Evolutionary conservation across 1,284 basidiomycete genomes (phyloP).

Genomic region (Rhizoctonia solani): DNA sequence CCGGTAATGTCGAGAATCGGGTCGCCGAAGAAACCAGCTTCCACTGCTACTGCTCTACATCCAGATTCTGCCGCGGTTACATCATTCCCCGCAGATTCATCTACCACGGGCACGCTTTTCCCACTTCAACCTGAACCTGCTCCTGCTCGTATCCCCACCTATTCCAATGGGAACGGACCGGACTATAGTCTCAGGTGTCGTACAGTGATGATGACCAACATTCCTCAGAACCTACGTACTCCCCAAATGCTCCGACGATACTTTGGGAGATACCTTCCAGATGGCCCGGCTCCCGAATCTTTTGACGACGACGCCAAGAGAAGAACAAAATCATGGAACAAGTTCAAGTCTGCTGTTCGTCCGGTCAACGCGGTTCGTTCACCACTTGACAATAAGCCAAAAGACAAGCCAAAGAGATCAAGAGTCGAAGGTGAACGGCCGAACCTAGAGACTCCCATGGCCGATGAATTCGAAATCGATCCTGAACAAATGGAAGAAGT

Average conservation of each 20-base stretch:
- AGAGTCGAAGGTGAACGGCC: constrained; percentile 36
- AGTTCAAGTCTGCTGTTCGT: constrained; percentile 9
- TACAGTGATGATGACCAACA: constrained; percentile 85
- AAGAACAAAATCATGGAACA: constrained; percentile 4
- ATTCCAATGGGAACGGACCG: constrained; percentile 38
- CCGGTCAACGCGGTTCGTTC: neutral
- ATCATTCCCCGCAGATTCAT: constrained; percentile 1
- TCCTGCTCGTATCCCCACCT: constrained; percentile 2
- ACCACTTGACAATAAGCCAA: constrained; percentile 37
- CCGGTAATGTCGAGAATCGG: constrained; percentile 8
- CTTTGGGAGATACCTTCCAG: constrained; percentile 53
- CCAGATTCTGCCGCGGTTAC: neutral
- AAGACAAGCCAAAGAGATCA: constrained; percentile 18
- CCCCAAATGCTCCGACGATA: constrained; percentile 74
- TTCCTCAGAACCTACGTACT: constrained; percentile 70
- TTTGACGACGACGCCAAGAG: neutral
- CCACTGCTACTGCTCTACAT: neutral
- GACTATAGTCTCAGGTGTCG: constrained; percentile 53
- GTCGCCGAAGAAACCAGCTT: neutral
- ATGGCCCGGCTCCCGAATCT: neutral
- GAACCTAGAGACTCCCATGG: neutral
- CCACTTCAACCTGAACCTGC: constrained; percentile 22
- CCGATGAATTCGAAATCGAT: constrained; percentile 18
- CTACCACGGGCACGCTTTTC: constrained; percentile 1
- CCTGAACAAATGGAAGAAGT: constrained; percentile 30